Evolutionary conservation across 176 grass and related monocot species (phyloP), one percentile per base, ranked within the genome.

Genomic region (Carex pumila): DNA sequence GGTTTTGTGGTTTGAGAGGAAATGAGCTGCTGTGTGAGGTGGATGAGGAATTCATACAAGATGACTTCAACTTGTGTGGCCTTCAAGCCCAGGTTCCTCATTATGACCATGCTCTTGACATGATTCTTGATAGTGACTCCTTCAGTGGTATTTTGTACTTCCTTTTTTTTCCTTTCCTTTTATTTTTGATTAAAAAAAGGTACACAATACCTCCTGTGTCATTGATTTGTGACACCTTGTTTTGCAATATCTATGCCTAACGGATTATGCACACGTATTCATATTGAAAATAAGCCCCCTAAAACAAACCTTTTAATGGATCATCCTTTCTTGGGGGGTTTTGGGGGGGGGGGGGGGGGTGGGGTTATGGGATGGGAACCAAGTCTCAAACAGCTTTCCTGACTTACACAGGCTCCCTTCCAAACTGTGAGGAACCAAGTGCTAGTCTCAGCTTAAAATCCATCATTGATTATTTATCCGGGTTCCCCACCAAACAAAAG

Each of bases 61-160:
- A 97, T 78, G 94, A 97, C 79, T 97, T 97, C 90, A 97, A 97
- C 71, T 89, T 97, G 84, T 97, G 92, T 86, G 92, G 94, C 64
- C 90, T 97, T 82, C 93, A 89, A 86, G 84, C 84, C 84, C 94
- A 92, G 88, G 90, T 97, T 80, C 89, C 92, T 71, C 92, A 94
- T 73, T 97, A 97, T 85, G 92, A 94, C 82, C 89, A 92, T 91
- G 94, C 92, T 87, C 92, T 97, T 43, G 94, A 97, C 90, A 89
- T 94, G 78, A 97, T 97, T 89, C 86, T 97, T 41, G 94, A 97
- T 73, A 85, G 88, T 0, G 94, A 97, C 39, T 92, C 90, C 18
- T 91, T 87, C 82, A 85, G 90, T 86, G 88, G 94, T 97, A 97
- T 71, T 61, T 78, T 31, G 32, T 78, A 78, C 49, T 9, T 57